Evolutionary conservation across 2,329 filamentous ascomycete genomes (phyloP).

Genomic region (Penicillium hordei): DNA sequence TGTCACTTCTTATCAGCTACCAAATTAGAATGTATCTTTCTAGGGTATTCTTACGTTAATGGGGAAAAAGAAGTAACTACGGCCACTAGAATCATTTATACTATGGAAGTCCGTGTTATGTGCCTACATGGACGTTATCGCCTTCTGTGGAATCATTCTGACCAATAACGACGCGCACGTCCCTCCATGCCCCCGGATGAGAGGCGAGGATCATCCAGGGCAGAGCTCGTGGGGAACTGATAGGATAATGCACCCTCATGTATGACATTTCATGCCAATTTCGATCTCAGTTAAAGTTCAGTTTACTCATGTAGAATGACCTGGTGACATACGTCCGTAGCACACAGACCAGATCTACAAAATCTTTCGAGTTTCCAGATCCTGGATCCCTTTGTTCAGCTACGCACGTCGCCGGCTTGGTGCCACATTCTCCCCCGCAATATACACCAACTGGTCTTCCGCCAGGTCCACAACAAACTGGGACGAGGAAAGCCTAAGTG

Average conservation of each 20-base stretch:
- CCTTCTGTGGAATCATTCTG: neutral
- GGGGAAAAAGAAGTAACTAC: too few relatives aligned
- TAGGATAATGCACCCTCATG: slow-evolving; percentile 1
- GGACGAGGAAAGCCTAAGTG: slow-evolving; percentile 55
- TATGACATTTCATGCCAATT: neutral
- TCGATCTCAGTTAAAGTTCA: neutral
- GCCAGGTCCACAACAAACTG: slow-evolving; percentile 52
- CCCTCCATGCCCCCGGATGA: slow-evolving; percentile 41
- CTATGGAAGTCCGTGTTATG: too few relatives aligned
- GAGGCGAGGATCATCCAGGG: slow-evolving; percentile 27
- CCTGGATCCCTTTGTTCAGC: neutral
- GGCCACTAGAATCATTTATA: too few relatives aligned
- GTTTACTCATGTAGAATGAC: neutral
- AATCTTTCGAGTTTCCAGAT: neutral
- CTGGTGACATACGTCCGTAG: neutral
- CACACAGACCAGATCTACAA: neutral
- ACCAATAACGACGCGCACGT: slow-evolving; percentile 38
- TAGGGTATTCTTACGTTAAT: too few relatives aligned
- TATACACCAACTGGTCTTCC: slow-evolving; percentile 51
- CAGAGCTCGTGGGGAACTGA: slow-evolving; percentile 20
- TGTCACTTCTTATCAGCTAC: neutral
- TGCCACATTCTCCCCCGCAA: slow-evolving; percentile 58
- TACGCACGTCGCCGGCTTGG: slow-evolving; percentile 15
- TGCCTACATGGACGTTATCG: neutral
- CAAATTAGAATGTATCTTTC: neutral